Base-by-base conservation (phyloP, 176 grass and related monocot species). In the Musa itinerans region DNA sequence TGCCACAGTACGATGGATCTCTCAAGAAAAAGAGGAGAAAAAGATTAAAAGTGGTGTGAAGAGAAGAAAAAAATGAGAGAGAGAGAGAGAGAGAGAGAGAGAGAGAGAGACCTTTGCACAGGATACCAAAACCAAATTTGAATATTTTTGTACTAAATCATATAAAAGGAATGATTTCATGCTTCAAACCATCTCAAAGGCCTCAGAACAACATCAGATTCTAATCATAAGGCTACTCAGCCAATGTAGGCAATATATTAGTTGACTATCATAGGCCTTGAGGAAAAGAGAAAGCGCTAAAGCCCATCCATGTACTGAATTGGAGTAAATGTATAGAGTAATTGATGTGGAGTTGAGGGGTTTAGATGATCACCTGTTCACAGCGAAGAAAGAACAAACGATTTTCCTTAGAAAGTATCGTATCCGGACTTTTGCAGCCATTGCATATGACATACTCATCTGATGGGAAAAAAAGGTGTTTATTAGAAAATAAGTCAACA, bases 311-410 rank as follows among this genome's bases (percentile, higher is more conserved):
- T 50, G 11, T 11, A n/a, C 48, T 11, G 4, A 4, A 21, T 51
- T 10, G 8, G 10, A 70, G 43, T 50, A 69, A 15, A 70, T 51
- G 16, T 49, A 70, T 52, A 4, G 21, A 70, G 6, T 51, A 50
- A 51, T 17, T 27, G 11, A 20, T 2, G 48, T 11, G 48, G 16
- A 50, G 2, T 3, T 3, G 10, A 70, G 50, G 9, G 11, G 43
- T 50, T 70, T 20, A 11, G 11, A 19, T 21, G 2, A 75, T 86
- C 78, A 98, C 94, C 94, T 98, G 90, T 68, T 98, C 43, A 51
- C 74, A 76, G 7, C 74, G 34, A 50, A 76, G 74, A 64, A 76
- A 76, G 34, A 63, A 64, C 19, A 76, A 50, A 3, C 43, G 74
- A 2, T 76, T 62, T 26, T 76, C 57, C 58, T 76, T 75, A 5